phyloP scores from a whole-genome alignment of 352 stramenopile genomes.

The Albugo laibachii region DNA sequence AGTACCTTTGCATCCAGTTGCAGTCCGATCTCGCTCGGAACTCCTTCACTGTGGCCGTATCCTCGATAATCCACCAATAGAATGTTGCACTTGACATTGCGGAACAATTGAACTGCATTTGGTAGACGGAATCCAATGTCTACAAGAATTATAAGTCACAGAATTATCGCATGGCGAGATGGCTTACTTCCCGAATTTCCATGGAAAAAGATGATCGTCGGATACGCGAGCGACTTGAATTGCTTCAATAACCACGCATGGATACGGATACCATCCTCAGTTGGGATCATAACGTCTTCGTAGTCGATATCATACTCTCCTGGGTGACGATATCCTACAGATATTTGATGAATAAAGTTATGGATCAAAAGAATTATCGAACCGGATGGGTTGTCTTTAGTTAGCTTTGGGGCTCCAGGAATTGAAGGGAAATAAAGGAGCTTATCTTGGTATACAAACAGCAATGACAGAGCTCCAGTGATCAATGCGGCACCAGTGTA shows the following conservation, averaged over 20 bases:
- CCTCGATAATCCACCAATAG: constrained; percentile 89
- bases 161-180: constrained; percentile 2
- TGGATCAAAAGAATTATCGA: not conserved
- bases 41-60: constrained; percentile 81
- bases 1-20: constrained; percentile 80
- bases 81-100: constrained; percentile 76
- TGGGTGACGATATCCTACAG: constrained; percentile 67
- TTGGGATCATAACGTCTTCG: constrained; percentile 76
- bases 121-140: constrained; percentile 88
- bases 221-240: constrained; percentile 17
- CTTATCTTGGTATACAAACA: constrained; percentile 69
- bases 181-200: constrained; percentile 81
- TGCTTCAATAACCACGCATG: constrained; percentile 88
- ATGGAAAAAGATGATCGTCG: constrained; percentile 91
- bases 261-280: constrained; percentile 65
- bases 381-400: constrained; percentile 62
- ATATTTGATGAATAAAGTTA: not conserved
- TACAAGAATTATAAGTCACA: constrained; percentile 4
- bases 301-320: constrained; percentile 77
- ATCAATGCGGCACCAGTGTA: constrained; percentile 43
- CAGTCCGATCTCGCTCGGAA: constrained; percentile 73
- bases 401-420: constrained; percentile 54
- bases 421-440: constrained; percentile 72
- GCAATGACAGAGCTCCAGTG: constrained; percentile 33
- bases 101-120: constrained; percentile 82